Evolutionary conservation across 371 early-diverging fungal genomes (phyloP), one percentile per base, ranked within the genome.

Genomic region (Rhizomucor pusillus): DNA sequence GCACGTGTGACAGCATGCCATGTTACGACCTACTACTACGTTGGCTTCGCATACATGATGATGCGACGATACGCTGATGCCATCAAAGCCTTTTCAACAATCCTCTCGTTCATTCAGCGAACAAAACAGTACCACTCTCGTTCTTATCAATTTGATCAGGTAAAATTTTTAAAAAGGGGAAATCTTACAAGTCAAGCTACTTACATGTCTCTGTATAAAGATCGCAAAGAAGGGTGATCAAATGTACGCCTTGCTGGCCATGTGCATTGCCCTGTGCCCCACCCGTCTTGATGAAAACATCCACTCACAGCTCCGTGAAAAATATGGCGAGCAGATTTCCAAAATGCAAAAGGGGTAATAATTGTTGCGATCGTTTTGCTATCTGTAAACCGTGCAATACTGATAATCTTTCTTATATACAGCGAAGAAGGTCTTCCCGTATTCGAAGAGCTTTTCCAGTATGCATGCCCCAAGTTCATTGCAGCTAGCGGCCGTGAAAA

Each of bases 41-140:
- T 95, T 48, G 96, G 95, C 46, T 95, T 94, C 65, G 89, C 95
- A 29, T 97, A 95, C 82, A 86, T 94, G 92, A 97, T 97, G 97
- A 90, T 95, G 89, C 82, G 95, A 51, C 81, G 97, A 46, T 97
- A 94, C 65, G 86, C 94, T 37, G 97, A 97, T 66, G 97, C 97
- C 51, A 92, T 94, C 80, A 89, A 89, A 69, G 85, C 90, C 19
- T 94, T 94, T 79, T 86, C 92, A 16, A 91, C 91, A 63, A 89
- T 95, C 65, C 81, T 94, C 54, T 84, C 90, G 20, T 95, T 92
- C 67, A 89, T 96, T 52, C 81, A 89, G 59, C 86, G 94, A 50
- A 93, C 94, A 41, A 91, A 90, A 81, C 94, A 93, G 73, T 96
- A 93, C 78, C 93, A 96, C 69, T 85, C 90, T 55, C 81, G 92